phyloP scores from a whole-genome alignment of 305 asterid genomes.

The Plantago coronopus region DNA sequence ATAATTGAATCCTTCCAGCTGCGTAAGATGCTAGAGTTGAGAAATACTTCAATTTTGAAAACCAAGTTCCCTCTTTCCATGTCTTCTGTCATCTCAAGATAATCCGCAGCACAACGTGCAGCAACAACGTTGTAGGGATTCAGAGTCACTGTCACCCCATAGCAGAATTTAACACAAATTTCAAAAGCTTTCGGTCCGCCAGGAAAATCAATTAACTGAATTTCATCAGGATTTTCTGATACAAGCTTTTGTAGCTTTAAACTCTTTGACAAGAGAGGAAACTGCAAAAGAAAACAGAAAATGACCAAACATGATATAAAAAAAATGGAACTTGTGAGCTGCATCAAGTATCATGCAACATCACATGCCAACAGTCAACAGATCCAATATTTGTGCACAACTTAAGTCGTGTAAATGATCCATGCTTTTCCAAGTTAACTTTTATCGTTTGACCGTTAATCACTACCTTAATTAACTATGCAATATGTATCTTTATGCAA shows the following conservation, averaged over 20 bases:
- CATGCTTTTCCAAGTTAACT: neutral
- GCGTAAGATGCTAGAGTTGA: conserved; percentile 35
- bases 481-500: neutral
- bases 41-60: conserved; percentile 40
- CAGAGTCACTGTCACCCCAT: conserved; percentile 32
- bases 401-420: neutral
- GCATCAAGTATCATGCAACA: too few species aligned
- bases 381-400: neutral
- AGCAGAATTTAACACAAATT: conserved; percentile 40
- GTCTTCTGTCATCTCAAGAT: conserved; percentile 38
- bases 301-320: neutral
- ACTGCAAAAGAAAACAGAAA: conserved; percentile 42
- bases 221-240: conserved; percentile 40
- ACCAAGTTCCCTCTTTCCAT: conserved; percentile 48
- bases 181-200: conserved; percentile 45
- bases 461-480: neutral
- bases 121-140: conserved; percentile 38
- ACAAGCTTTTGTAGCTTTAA: conserved; percentile 57
- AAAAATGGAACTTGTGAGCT: neutral
- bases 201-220: conserved; percentile 44
- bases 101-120: conserved; percentile 47
- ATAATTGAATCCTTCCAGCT: conserved; percentile 53
- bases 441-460: neutral
- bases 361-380: neutral
- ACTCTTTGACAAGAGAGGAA: conserved; percentile 91